These are phyloP conservation scores for Saccharomycopsis malanga DNA, from an alignment of 805 yeast genomes.

Conservation along the genomic window DNA sequence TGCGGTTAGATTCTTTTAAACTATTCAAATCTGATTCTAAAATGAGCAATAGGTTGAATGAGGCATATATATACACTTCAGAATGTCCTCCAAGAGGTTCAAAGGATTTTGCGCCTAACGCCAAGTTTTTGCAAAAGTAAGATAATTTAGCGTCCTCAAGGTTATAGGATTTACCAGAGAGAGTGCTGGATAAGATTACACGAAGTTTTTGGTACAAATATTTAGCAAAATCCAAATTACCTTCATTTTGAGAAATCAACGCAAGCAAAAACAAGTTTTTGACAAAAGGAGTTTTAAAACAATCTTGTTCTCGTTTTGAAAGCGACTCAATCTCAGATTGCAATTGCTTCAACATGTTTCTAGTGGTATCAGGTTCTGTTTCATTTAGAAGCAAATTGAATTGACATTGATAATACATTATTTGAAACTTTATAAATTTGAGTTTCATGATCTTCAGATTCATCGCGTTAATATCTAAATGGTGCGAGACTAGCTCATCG, in stretches of 20 bases:
- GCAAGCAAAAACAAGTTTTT: conserved; percentile 15
- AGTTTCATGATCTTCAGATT: conserved; percentile 11
- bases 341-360: conserved; percentile 1
- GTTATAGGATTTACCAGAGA: background rate
- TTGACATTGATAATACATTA: conserved; percentile 12
- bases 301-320: conserved; percentile 6
- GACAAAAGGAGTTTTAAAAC: conserved; percentile 12
- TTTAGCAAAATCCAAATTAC: conserved; percentile 10
- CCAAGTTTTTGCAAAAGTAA: conserved; percentile 5
- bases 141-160: conserved; percentile 4
- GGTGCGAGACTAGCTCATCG: background rate
- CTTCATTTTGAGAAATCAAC: conserved; percentile 13
- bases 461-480: background rate
- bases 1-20: background rate
- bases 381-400: conserved; percentile 9
- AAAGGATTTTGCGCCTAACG: conserved; percentile 3
- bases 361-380: background rate
- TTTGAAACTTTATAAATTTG: conserved; percentile 17
- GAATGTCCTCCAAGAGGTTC: conserved; percentile 2
- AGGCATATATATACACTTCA: conserved; percentile 13
- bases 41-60: conserved; percentile 8
- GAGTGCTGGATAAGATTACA: background rate
- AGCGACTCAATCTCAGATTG: conserved; percentile 4
- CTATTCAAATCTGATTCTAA: conserved; percentile 3
- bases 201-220: conserved; percentile 7